Base-by-base conservation (phyloP, 75 land plant genomes). In the Sequoia sempervirens region DNA sequence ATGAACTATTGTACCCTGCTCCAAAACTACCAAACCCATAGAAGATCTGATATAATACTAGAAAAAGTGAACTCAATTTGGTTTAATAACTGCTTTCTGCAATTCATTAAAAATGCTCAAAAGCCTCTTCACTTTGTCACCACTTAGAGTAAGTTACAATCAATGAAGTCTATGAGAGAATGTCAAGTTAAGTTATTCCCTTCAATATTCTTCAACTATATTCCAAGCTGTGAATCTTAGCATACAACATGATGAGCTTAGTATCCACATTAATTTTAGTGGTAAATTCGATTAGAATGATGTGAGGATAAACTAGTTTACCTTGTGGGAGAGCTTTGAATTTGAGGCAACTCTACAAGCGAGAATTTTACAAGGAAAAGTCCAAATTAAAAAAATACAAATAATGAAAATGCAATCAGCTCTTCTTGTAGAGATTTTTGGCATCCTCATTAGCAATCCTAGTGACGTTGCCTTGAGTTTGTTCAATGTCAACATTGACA, bases 101-200 rank as follows among this genome's bases (percentile, higher is more conserved):
- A 90, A 90, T 69, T 81, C 20, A 3, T 38, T 40, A 40, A 89
- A 85, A 5, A 80, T 72, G n/a, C 84, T 52, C 13, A n/a, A 61
- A 52, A 2, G 86, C 86, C 3, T 81, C 36, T 8, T 1, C 20
- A 26, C 37, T 17, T 64, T 87, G 45, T 40, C 85, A 84, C 23
- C 32, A 40, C 53, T 46, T 61, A 30, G 83, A 75, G 52, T 85
- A 89, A 23, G 64, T 86, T 38, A 90, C 81, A 28, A 92, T 88
- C 85, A 91, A 18, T 3, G 86, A 84, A 61, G 88, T 89, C 91
- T 88, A 89, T 14, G 91, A 85, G 66, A 88, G 81, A 7, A 85
- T 82, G 85, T 84, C 86, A 23, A 26, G 80, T 6, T 75, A 28
- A 47, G 76, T 75, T 26, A 86, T 68, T 36, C 72, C 81, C 32